Evolutionary conservation across 2,329 filamentous ascomycete genomes (phyloP).

Genomic region (Xylaria arbuscula): DNA sequence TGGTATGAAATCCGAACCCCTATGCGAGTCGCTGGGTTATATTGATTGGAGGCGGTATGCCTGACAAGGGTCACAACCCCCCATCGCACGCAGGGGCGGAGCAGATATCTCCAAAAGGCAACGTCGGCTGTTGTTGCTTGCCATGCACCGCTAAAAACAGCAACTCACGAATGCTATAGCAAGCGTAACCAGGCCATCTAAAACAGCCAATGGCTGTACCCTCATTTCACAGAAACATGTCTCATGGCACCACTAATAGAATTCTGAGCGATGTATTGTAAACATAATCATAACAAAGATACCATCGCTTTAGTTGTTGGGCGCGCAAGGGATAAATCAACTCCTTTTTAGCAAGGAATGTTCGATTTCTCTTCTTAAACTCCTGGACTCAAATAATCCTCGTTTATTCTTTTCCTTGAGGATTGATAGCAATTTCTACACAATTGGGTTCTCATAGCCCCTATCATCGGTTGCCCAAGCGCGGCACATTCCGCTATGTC

Average conservation of each 20-base stretch:
- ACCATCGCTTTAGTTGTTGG: not conserved
- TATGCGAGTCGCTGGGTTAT: not conserved
- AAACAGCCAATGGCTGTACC: conserved; percentile 3
- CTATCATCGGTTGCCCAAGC: not conserved
- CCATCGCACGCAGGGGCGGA: conserved; percentile 4
- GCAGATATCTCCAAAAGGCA: conserved; percentile 16
- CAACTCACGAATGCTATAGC: not conserved
- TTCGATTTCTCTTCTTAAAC: not conserved
- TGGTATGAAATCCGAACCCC: not conserved
- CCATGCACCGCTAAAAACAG: conserved; percentile 2
- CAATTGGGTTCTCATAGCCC: not conserved
- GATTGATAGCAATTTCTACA: not conserved
- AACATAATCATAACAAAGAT: not conserved
- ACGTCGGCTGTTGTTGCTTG: conserved; percentile 1
- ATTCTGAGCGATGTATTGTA: not conserved
- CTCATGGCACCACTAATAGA: not conserved
- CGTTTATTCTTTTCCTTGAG: conserved; percentile 4
- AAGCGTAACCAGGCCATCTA: conserved; percentile 5
- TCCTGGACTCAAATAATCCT: not conserved
- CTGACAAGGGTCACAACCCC: not conserved
- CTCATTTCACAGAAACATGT: conserved; percentile 10
- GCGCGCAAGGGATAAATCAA: not conserved
- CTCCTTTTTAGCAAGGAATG: not conserved
- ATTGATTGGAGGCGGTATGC: not conserved
- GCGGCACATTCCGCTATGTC: conserved; percentile 17